These are phyloP conservation scores for Ophiostoma tasmaniense DNA, from an alignment of 2,329 filamentous ascomycete species.

Conservation along the genomic window DNA sequence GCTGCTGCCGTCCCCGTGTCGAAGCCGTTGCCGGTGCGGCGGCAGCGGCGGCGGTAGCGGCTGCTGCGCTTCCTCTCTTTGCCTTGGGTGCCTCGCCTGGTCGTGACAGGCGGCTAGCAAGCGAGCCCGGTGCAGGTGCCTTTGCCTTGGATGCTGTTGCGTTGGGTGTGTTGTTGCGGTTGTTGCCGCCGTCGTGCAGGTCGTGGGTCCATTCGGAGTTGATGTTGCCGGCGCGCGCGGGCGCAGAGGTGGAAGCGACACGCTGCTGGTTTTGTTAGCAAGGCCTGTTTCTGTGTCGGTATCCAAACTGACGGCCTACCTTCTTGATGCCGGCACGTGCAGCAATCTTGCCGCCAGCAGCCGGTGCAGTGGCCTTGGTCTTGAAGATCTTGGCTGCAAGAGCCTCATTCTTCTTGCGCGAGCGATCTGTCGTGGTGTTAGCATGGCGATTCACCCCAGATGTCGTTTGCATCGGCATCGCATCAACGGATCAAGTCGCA, in stretches of 20 bases:
- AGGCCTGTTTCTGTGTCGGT: too few species aligned
- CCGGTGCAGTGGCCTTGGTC: slow-evolving; percentile 30
- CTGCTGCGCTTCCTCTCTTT: background rate
- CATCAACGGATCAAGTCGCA: slow-evolving; percentile 24
- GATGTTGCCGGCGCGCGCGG: slow-evolving; percentile 38
- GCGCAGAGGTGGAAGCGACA: slow-evolving; percentile 27
- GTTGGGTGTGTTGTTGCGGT: slow-evolving; percentile 24
- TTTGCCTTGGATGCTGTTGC: slow-evolving; percentile 1
- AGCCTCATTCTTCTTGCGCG: slow-evolving; percentile 61
- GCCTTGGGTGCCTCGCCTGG: slow-evolving; percentile 13
- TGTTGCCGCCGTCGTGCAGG: slow-evolving; percentile 41
- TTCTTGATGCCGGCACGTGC: slow-evolving; percentile 68
- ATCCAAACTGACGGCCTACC: too few species aligned
- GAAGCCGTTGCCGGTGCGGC: slow-evolving; percentile 22
- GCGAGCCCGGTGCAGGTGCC: slow-evolving; percentile 29
- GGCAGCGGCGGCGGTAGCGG: background rate
- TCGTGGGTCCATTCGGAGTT: slow-evolving; percentile 66
- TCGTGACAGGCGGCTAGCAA: slow-evolving; percentile 39
- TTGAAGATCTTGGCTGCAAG: slow-evolving; percentile 65
- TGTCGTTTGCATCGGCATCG: background rate
- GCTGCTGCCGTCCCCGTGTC: slow-evolving; percentile 20
- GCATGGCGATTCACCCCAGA: background rate
- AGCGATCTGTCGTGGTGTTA: slow-evolving; percentile 40
- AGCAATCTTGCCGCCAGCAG: slow-evolving; percentile 46
- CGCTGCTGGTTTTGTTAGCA: slow-evolving; percentile 21